Base-by-base conservation (phyloP, 495 filamentous ascomycete genomes). In the Cenococcum geophilum region DNA sequence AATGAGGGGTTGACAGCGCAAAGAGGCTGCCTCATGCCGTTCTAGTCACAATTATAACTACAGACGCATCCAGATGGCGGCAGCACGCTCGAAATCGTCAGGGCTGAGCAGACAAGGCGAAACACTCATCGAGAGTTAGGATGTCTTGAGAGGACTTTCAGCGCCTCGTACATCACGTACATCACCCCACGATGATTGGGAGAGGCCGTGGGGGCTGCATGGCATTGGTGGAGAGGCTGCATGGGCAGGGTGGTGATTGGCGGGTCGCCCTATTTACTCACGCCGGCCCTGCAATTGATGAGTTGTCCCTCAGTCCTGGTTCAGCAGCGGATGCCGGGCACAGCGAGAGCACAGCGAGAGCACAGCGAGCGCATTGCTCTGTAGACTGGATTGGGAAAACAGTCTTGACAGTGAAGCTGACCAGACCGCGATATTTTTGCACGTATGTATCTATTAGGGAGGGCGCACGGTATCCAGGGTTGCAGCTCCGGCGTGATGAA, bases 1-100 rank as follows among this genome's bases (percentile, higher is more conserved):
- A 61, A 25, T 59, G 58, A 51, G 40, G 53, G 50, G 36, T 54
- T 62, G 64, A 66, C 64, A 63, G 64, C 50, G 37, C 55, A 37
- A 22, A 32, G 21, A 23, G 14, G 21, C 21, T 55, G 56, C 54
- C 47, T 45, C 53, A 58, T 49, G 62, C 37, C 52, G 57, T 25
- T 8, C 58, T 61, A 45, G 55, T 65, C 63, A 65, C 62, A 60
- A 55, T 48, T 32, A 25, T 52, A 25, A 57, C 20, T 35, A 34
- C 63, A 57, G 32, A 42, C 43, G 59, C 58, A 36, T n/a, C 48
- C 52, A 18, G 47, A 8, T 59, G 57, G 43, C 63, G 57, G 60
- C 50, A n/a, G 37, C 43, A 59, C 12, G n/a, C 14, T 10, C 21
- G 11, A 47, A 23, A 60, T 20, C 49, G 25, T 5, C 34, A 25